Conservation (phyloP, 2,329 filamentous ascomycete genomes). For the Pestalotiopsis sp. region DNA sequence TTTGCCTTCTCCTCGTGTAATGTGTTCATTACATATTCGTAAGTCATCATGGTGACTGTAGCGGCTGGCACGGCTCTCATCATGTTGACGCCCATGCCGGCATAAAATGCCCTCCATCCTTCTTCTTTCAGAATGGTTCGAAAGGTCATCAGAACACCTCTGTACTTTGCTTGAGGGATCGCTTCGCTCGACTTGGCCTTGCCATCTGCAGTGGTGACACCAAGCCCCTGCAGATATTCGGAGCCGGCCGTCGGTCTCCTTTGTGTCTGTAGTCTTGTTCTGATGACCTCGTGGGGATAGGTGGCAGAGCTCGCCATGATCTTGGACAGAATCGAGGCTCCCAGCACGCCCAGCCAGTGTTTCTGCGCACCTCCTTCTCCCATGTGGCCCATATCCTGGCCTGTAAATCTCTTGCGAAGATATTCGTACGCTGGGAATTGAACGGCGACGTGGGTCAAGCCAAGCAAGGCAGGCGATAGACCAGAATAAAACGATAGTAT, state of each 20-base stretch:
- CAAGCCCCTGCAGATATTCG: conserved; percentile 54
- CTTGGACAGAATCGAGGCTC: conserved; percentile 91
- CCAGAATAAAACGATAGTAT: conserved; percentile 93
- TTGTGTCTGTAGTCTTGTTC: conserved; percentile 92
- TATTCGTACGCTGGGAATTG: conserved; percentile 97
- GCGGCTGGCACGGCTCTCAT: conserved; percentile 93
- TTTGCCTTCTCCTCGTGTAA: conserved; percentile 47
- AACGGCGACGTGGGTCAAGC: conserved; percentile 92
- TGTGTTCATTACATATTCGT: conserved; percentile 73
- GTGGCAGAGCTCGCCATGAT: conserved; percentile 92
- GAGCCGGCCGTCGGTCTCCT: conserved; percentile 67
- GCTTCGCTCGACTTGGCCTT: conserved; percentile 45
- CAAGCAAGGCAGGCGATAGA: conserved; percentile 86
- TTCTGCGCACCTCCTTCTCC: conserved; percentile 58
- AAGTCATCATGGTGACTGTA: conserved; percentile 96
- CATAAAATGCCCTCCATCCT: conserved; percentile 96
- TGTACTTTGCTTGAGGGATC: conserved; percentile 60
- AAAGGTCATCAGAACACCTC: conserved; percentile 79
- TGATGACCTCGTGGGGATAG: conserved; percentile 95
- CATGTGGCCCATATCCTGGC: conserved; percentile 80
- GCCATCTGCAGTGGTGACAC: conserved; percentile 44
- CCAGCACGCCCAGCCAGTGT: conserved; percentile 83
- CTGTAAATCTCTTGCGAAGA: conserved; percentile 88
- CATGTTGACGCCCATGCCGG: conserved; percentile 96
- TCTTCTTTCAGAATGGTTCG: conserved; percentile 86